Base-by-base conservation (phyloP, 2,329 filamentous ascomycete genomes). In the Camillea tinctor region DNA sequence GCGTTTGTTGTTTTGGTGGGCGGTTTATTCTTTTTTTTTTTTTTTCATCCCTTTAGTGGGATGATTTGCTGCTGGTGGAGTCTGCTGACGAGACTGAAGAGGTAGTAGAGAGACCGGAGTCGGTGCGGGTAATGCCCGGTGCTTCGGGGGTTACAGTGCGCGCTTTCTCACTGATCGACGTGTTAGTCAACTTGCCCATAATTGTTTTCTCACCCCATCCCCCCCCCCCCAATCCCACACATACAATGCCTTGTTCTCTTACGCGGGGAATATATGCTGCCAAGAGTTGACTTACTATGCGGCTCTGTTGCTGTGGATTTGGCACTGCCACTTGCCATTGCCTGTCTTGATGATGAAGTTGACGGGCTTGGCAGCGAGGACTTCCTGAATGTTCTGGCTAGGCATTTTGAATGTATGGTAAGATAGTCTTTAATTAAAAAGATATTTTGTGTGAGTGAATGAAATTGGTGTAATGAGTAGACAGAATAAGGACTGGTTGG, bases 281-380 rank as follows among this genome's bases (percentile, higher is more conserved):
- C 30, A 30, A 55, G 60, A 57, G 26, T 11, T 22, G 17, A 71
- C 71, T 68, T 62, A 73, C 71, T 70, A 72, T 66, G 69, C 54
- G 63, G 68, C 69, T 65, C 71, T 68, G 69, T 69, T 69, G 59
- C 62, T 64, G 66, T 73, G 71, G 36, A 73, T 51, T 54, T 70
- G 68, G 62, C 70, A 72, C 63, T 72, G 66, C 71, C 71, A 73
- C 52, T 62, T 60, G 60, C 71, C 71, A 23, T 61, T 63, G 36
- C 55, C 62, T n/a, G 71, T 72, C 68, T 72, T 72, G 62, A 73
- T 63, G 54, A 63, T 72, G 67, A 73, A 73, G 52, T 59, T 61
- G 59, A 73, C 56, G 48, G 71, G 69, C 68, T 69, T 72, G 64
- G 23, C 63, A 55, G 69, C 58, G 49, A 73, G 55, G 63, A 69